Base-by-base conservation (phyloP, 805 yeast species). In the Candida argentea region DNA sequence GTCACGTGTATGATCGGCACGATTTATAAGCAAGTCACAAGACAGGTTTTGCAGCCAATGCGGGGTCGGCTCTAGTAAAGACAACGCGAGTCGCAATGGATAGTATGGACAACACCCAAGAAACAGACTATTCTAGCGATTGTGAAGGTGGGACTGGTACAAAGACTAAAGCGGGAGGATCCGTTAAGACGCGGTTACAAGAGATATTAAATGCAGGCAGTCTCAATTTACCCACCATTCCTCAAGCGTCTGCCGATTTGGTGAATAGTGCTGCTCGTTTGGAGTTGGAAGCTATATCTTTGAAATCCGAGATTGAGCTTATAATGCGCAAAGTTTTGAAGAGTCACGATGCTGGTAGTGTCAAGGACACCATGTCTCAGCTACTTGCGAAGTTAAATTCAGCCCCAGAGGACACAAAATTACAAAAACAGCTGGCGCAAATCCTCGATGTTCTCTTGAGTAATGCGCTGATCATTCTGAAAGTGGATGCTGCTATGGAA, bases 261-360 rank as follows among this genome's bases (percentile, higher is more conserved):
- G 30, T 45, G 2, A 31, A 29, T 9, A 50, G 58, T 57, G 60
- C 60, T 4, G 43, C 56, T 2, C 39, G 46, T 24, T 34, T 55
- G 13, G 59, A 53, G 29, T 30, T 51, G 7, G 58, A 54, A 29
- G 44, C 53, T 1, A 30, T 50, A 9, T 42, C 50, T 6, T 35
- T 54, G 19, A 48, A 48, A 26, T 42, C 43, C 8, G n/a, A n/a
- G n/a, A n/a, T n/a, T n/a, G n/a, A n/a, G n/a, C n/a, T n/a, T n/a
- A n/a, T n/a, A n/a, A n/a, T n/a, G n/a, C n/a, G n/a, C n/a, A n/a
- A n/a, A n/a, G n/a, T n/a, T n/a, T n/a, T n/a, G n/a, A n/a, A n/a
- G n/a, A n/a, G n/a, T n/a, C n/a, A n/a, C n/a, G n/a, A 21, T 33
- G 19, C 11, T 29, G n/a, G n/a, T n/a, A n/a, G n/a, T n/a, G n/a